Base-by-base conservation (phyloP, 1,139 yeast species). In the Geotrichum cucujoidarum region DNA sequence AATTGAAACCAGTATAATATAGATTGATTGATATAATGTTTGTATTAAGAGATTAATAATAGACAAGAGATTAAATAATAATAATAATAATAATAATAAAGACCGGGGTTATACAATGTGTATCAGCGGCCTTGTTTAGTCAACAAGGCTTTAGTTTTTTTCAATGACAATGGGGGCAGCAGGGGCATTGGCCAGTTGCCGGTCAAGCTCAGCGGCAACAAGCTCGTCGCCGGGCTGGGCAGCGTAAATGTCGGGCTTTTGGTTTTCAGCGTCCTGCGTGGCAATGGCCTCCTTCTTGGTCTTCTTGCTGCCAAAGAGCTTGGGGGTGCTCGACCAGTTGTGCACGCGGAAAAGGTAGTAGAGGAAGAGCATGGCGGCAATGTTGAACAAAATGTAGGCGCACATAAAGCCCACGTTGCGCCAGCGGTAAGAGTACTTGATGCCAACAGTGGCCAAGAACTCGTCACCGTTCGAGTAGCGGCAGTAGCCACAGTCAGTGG, bases 401-500 rank as follows among this genome's bases (percentile, higher is more conserved):
- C 73, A 65, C 63, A 76, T 66, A 55, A 77, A 70, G 49, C 83
- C 83, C 55, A 75, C 69, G 59, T 78, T 74, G 58, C 81, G 69
- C 83, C 83, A 78, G 44, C 78, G 64, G 52, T 78, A 62, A 31
- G 65, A 56, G 60, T 67, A 80, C 35, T 66, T 63, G 46, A 77
- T 70, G 43, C 73, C 71, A 48, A 78, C 63, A 4, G 68, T 63
- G 0, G 57, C 51, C 57, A 82, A 61, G 57, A 70, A 81, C 42
- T 77, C 74, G 60, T 79, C 81, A 38, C 83, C 84, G 43, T 67
- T 68, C 1, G 66, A 54, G 57, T 70, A 77, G 30, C 67, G 60
- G 65, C 90, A 83, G 62, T 76, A 81, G 11, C 73, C 76, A 68
- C 92, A 83, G 40, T 69, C 53, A 6, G 69, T 47, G 3, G 80